Evolutionary conservation across 129 eudicot species (phyloP).

Genomic region (Artemisia annua): DNA sequence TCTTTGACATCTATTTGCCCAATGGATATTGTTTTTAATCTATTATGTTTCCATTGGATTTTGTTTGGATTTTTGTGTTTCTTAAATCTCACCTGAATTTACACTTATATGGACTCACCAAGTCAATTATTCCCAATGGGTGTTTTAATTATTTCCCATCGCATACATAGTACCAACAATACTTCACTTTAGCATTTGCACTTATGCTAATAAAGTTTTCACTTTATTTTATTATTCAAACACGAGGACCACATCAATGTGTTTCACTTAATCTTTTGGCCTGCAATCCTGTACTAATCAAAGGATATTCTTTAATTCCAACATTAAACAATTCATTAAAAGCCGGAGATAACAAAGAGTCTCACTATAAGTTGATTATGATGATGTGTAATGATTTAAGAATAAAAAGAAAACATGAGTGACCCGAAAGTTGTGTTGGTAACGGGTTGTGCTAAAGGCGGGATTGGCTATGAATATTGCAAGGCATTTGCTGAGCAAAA

Average conservation of each 20-base stretch:
- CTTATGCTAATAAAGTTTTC: slow-evolving; percentile 17
- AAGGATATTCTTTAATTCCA: slow-evolving; percentile 2
- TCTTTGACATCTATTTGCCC: slow-evolving; percentile 39
- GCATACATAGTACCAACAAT: slow-evolving; percentile 29
- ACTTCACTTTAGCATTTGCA: slow-evolving; percentile 7
- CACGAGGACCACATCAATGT: slow-evolving; percentile 16
- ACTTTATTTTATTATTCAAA: slow-evolving; percentile 15
- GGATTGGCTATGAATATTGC: slow-evolving; percentile 83
- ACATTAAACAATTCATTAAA: neutral
- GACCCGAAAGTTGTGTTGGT: slow-evolving; percentile 55
- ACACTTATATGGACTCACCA: slow-evolving; percentile 25
- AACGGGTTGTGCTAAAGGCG: slow-evolving; percentile 86
- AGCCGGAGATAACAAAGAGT: neutral
- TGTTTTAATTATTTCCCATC: slow-evolving; percentile 28
- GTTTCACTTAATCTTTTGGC: slow-evolving; percentile 1
- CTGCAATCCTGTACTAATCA: slow-evolving; percentile 8
- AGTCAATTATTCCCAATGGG: slow-evolving; percentile 23
- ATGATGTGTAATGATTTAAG: neutral
- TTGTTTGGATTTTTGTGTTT: slow-evolving; percentile 50
- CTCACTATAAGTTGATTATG: neutral
- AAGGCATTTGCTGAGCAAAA: slow-evolving; percentile 74
- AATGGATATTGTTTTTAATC: slow-evolving; percentile 27
- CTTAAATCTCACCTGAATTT: slow-evolving; percentile 33
- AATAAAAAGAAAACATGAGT: slow-evolving; percentile 31
- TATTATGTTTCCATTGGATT: slow-evolving; percentile 43